Evolutionary conservation across 2,329 filamentous ascomycete species (phyloP), one percentile per base, ranked within the genome.

Genomic region (Lizonia empirigonia): DNA sequence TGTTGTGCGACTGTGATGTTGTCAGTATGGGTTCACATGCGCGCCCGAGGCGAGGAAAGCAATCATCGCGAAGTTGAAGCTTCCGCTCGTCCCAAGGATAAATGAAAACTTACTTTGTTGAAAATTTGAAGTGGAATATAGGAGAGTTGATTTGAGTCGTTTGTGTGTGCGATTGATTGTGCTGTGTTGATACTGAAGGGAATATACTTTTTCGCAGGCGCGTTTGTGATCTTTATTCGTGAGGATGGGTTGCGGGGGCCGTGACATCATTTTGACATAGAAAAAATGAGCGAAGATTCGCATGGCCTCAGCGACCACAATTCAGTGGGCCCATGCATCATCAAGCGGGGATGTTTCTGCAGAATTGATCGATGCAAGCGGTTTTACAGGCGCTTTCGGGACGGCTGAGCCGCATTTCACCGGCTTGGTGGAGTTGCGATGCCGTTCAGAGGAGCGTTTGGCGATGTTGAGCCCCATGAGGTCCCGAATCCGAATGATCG

Each of bases 261-360:
- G 47, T 57, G 50, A 57, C 55, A 54, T 58, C 52, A 58, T 46
- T 3, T 34, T 45, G 39, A 50, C 45, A 50, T 47, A 41, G 37
- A 22, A 52, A 50, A 45, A 26, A 23, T 38, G 32, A 19, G 44
- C 51, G 48, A 51, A 56, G 46, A 54, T 51, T 56, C 34, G 26
- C 46, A 48, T 51, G 16, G 30, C 10, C 26, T 20, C 44, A 45
- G 7, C 36, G 19, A 34, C 37, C 50, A 23, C 24, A 34, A 45
- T 40, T 41, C 16, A 42, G 50, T 49, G 44, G 50, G 45, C 18
- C 50, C 35, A 41, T 48, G 44, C 50, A 49, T 53, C 50, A 53
- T 49, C 50, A 35, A n/a, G 35, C 44, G 40, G 34, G 45, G 40
- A 40, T 27, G 18, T 1, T 49, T 36, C 16, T 49, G 44, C 35